These are phyloP conservation scores for Prunus yedoensis DNA, from an alignment of 331 rosid genomes.

Conservation along the genomic window DNA sequence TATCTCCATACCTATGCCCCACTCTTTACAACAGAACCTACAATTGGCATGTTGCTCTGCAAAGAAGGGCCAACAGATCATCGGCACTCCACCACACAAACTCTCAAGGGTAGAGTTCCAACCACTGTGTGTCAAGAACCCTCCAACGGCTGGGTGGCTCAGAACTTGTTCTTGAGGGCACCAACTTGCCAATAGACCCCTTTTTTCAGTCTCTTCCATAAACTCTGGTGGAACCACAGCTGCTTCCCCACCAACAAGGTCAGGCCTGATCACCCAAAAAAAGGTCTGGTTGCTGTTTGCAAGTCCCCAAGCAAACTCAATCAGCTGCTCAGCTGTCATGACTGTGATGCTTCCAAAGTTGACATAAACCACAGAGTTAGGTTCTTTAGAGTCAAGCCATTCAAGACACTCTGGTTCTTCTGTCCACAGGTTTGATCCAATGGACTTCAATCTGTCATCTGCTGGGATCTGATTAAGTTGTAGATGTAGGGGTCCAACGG, in stretches of 20 bases:
- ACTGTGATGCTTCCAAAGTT: constrained; percentile 47
- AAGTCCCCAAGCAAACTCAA: constrained; percentile 45
- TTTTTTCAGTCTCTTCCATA: constrained; percentile 30
- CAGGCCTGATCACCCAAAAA: constrained; percentile 40
- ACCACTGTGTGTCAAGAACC: constrained; percentile 45
- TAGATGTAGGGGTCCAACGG: constrained; percentile 30
- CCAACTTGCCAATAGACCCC: constrained; percentile 54
- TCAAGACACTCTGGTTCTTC: constrained; percentile 28
- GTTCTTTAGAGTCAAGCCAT: constrained; percentile 35
- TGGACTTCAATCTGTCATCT: neutral
- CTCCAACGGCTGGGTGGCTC: constrained; percentile 36
- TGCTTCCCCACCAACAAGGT: constrained; percentile 32
- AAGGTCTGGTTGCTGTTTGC: constrained; percentile 32
- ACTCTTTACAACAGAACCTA: constrained; percentile 21
- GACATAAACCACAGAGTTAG: constrained; percentile 37
- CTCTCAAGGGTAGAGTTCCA: constrained; percentile 52
- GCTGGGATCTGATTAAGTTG: constrained; percentile 12
- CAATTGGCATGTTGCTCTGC: constrained; percentile 41
- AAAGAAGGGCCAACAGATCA: constrained; percentile 38
- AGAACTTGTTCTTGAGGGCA: constrained; percentile 50
- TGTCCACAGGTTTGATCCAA: constrained; percentile 42
- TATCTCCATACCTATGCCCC: constrained; percentile 36
- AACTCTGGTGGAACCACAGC: constrained; percentile 40
- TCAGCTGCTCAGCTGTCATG: constrained; percentile 36
- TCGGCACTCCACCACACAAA: constrained; percentile 29